Evolutionary conservation across 2,329 filamentous ascomycete genomes (phyloP).

Genomic region (Hawksworthiomyces lignivorus): DNA sequence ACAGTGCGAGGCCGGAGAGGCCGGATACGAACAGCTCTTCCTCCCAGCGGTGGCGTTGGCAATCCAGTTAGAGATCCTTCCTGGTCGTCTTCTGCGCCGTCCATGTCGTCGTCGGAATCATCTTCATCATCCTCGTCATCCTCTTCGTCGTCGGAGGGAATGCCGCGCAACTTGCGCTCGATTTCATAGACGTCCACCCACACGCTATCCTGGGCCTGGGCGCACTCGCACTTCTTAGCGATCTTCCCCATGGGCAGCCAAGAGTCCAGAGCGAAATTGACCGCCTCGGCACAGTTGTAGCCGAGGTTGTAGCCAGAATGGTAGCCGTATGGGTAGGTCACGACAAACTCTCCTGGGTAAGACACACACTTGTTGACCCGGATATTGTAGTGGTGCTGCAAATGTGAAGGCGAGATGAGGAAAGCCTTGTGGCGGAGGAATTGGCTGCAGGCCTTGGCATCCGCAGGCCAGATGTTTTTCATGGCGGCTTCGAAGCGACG

Average conservation of each 20-base stretch:
- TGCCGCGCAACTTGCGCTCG: conserved; percentile 84
- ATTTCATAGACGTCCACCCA: conserved; percentile 98
- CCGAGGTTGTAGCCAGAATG: conserved; percentile 97
- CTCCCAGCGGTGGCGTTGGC: conserved; percentile 67
- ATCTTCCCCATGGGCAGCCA: conserved; percentile 95
- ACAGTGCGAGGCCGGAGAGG: conserved; percentile 49
- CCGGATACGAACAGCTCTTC: conserved; percentile 7
- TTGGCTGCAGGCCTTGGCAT: conserved; percentile 91
- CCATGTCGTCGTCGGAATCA: conserved; percentile 50
- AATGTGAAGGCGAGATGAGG: conserved; percentile 81
- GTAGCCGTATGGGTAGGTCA: conserved; percentile 97
- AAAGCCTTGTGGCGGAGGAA: conserved; percentile 98
- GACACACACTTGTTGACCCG: conserved; percentile 94
- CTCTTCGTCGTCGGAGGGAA: conserved; percentile 77
- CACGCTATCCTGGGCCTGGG: conserved; percentile 89
- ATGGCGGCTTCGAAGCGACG: conserved; percentile 89
- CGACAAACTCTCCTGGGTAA: conserved; percentile 94
- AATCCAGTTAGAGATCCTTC: conserved; percentile 58
- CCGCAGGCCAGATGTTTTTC: conserved; percentile 89
- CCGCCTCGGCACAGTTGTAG: conserved; percentile 97
- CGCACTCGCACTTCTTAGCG: conserved; percentile 94
- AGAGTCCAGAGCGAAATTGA: conserved; percentile 93
- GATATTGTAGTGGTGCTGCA: conserved; percentile 85
- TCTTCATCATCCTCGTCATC: conserved; percentile 66
- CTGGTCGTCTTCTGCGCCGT: conserved; percentile 56